phyloP scores from a whole-genome alignment of 2,329 filamentous ascomycete genomes.

The Colletotrichum tamarilloi region DNA sequence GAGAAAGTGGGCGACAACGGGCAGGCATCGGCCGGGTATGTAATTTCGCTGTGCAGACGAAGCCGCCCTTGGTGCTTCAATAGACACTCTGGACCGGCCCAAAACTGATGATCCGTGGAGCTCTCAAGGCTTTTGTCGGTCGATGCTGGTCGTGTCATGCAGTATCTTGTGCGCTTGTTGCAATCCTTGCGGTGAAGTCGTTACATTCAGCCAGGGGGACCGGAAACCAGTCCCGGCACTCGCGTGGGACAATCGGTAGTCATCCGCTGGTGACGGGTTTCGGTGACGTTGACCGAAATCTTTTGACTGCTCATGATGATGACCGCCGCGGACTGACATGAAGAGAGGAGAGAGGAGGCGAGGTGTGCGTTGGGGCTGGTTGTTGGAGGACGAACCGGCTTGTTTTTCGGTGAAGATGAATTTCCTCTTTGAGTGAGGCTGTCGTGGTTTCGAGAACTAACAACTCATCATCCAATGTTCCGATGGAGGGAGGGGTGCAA shows the following conservation, averaged over 20 bases:
- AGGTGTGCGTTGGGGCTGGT: background rate
- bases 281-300: conserved; percentile 4
- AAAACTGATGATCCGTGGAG: conserved; percentile 30
- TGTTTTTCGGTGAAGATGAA: background rate
- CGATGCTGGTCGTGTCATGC: background rate
- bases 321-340: background rate
- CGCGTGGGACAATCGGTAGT: conserved; percentile 21
- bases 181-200: conserved; percentile 21
- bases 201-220: conserved; percentile 5
- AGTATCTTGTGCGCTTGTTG: background rate
- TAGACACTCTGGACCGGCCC: conserved; percentile 27
- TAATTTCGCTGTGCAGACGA: conserved; percentile 20
- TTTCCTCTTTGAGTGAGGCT: conserved; percentile 4
- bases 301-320: background rate
- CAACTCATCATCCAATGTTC: conserved; percentile 26
- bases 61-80: conserved; percentile 4
- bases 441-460: conserved; percentile 1
- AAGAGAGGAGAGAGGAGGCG: background rate
- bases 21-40: background rate
- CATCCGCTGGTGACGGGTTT: background rate
- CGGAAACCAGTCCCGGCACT: conserved; percentile 1
- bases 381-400: background rate
- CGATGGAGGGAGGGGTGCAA: background rate
- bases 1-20: conserved; percentile 2
- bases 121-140: conserved; percentile 4